phyloP scores from a whole-genome alignment of 306 rosid species.

The Acacia crassicarpa region DNA sequence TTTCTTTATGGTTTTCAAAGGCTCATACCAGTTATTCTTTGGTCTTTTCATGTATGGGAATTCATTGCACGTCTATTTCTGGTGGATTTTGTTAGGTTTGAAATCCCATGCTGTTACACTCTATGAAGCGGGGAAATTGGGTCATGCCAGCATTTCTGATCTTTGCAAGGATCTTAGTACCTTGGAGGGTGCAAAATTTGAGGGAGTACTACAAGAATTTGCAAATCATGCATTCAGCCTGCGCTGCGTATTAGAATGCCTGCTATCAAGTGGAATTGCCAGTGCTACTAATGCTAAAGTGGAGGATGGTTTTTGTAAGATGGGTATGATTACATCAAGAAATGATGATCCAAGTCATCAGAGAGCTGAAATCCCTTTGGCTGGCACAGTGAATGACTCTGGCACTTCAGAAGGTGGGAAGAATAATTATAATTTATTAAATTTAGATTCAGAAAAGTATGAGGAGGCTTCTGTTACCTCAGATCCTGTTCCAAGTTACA shows the following conservation, averaged over 20 bases:
- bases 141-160: conserved; percentile 86
- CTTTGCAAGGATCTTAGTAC: conserved; percentile 94
- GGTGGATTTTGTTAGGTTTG: conserved; percentile 59
- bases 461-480: conserved; percentile 43
- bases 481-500: conserved; percentile 39
- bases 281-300: conserved; percentile 32
- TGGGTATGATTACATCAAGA: conserved; percentile 43
- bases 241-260: conserved; percentile 86
- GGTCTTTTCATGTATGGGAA: background rate
- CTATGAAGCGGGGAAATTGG: conserved; percentile 94
- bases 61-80: background rate
- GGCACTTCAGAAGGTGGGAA: conserved; percentile 32
- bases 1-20: conserved; percentile 6
- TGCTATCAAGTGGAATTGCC: conserved; percentile 75
- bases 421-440: conserved; percentile 35
- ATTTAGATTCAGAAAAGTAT: conserved; percentile 33
- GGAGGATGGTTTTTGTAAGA: conserved; percentile 45
- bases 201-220: conserved; percentile 93
- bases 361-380: conserved; percentile 44
- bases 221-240: conserved; percentile 98
- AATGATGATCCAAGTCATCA: conserved; percentile 46
- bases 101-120: conserved; percentile 98
- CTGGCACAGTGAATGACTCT: conserved; percentile 36
- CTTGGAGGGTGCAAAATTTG: conserved; percentile 80
- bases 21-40: background rate